phyloP scores from a whole-genome alignment of 2,329 filamentous ascomycete genomes.

The Ceratocystis alfenasii region DNA sequence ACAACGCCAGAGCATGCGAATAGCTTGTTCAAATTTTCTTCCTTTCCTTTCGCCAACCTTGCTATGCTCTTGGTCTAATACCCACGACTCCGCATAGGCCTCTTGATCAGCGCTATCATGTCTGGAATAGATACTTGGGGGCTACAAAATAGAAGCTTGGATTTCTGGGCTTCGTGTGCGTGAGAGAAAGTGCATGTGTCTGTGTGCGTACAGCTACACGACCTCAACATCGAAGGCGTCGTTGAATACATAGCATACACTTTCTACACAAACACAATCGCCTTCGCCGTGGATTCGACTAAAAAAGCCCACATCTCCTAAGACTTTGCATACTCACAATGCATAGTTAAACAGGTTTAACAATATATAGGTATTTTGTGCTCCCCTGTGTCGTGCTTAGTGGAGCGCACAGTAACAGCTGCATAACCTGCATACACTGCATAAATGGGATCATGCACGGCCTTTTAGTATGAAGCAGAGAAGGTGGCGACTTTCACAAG shows the following conservation, averaged over 20 bases:
- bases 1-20: no score
- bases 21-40: no score
- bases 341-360: not conserved
- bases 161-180: no score
- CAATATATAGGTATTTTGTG: not conserved
- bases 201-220: not conserved
- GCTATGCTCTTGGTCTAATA: no score
- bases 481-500: not conserved
- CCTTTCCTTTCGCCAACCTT: no score
- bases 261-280: not conserved
- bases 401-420: not conserved
- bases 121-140: no score
- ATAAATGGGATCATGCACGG: constrained; percentile 6
- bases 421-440: not conserved
- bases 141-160: no score
- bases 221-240: not conserved
- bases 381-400: not conserved
- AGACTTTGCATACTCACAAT: not conserved
- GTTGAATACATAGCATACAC: not conserved
- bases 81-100: no score
- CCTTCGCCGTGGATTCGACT: not conserved
- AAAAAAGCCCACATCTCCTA: not conserved
- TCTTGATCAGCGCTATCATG: no score
- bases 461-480: not conserved
- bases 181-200: not conserved